Evolutionary conservation across 345 rosid species (phyloP).

Genomic region (Adansonia digitata): DNA sequence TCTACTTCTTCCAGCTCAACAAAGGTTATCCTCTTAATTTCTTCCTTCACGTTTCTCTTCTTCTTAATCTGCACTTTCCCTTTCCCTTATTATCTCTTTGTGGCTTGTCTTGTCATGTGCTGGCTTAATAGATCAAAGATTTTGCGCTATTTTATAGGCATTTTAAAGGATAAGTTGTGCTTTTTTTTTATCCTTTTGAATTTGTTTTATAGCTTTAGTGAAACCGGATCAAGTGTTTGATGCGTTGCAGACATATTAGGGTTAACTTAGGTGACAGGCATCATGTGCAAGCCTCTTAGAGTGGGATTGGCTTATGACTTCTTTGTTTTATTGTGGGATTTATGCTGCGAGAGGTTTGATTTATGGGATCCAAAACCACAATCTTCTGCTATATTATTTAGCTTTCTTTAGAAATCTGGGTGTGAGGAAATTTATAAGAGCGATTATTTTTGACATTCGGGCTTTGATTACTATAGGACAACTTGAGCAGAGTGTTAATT

Average conservation of each 20-base stretch:
- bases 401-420: constrained; percentile 5
- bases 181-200: neutral
- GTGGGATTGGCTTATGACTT: neutral
- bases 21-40: constrained; percentile 31
- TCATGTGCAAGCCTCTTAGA: neutral
- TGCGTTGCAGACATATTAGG: neutral
- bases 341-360: neutral
- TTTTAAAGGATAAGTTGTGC: neutral
- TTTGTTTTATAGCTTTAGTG: neutral
- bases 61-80: neutral
- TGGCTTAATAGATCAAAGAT: neutral
- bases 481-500: neutral
- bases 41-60: neutral
- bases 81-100: neutral
- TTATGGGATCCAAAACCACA: too few species aligned
- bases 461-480: neutral
- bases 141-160: neutral
- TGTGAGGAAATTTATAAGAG: neutral
- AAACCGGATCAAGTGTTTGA: neutral
- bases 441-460: neutral
- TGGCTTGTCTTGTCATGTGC: neutral
- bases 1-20: constrained; percentile 22
- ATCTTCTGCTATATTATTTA: neutral
- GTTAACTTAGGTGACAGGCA: neutral
- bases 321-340: neutral